Conservation (phyloP, 768 basidiomycete genomes). For the Russula brevipes region DNA sequence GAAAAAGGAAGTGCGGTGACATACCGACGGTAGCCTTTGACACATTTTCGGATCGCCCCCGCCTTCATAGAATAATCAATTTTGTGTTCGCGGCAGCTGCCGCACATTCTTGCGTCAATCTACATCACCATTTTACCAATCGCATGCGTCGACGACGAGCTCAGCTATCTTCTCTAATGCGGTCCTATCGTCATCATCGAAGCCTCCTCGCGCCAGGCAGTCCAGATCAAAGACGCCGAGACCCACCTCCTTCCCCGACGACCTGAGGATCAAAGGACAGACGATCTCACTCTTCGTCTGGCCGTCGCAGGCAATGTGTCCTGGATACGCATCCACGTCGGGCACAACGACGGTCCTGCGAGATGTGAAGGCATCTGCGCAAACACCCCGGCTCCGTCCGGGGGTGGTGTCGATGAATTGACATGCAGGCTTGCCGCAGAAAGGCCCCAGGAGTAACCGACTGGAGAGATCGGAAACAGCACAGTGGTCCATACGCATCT, state of each 20-base stretch:
- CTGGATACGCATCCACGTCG: constrained; percentile 77
- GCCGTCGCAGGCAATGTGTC: constrained; percentile 93
- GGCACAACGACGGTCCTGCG: constrained; percentile 58
- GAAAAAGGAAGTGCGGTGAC: constrained; percentile 32
- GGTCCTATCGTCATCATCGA: constrained; percentile 39
- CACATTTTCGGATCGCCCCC: constrained; percentile 17
- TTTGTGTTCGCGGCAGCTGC: constrained; percentile 13
- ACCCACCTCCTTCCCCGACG: constrained; percentile 29
- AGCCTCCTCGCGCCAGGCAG: constrained; percentile 37
- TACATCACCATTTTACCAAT: constrained; percentile 24
- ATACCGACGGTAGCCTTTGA: constrained; percentile 11
- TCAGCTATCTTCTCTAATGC: constrained; percentile 40
- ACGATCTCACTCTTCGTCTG: constrained; percentile 90
- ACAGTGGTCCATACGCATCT: constrained; percentile 20
- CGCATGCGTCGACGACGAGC: constrained; percentile 30
- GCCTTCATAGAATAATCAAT: constrained; percentile 6
- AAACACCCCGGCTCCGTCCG: constrained; percentile 67
- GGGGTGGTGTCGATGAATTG: constrained; percentile 62
- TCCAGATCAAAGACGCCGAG: constrained; percentile 46
- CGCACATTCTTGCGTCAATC: constrained; percentile 7
- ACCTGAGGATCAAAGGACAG: constrained; percentile 54
- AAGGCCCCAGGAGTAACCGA: constrained; percentile 69
- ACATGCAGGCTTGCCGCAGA: constrained; percentile 89
- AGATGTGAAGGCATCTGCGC: constrained; percentile 68
- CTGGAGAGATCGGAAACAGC: constrained; percentile 9